Evolutionary conservation across 495 filamentous ascomycete species (phyloP).

Genomic region (Penicillium salamii): DNA sequence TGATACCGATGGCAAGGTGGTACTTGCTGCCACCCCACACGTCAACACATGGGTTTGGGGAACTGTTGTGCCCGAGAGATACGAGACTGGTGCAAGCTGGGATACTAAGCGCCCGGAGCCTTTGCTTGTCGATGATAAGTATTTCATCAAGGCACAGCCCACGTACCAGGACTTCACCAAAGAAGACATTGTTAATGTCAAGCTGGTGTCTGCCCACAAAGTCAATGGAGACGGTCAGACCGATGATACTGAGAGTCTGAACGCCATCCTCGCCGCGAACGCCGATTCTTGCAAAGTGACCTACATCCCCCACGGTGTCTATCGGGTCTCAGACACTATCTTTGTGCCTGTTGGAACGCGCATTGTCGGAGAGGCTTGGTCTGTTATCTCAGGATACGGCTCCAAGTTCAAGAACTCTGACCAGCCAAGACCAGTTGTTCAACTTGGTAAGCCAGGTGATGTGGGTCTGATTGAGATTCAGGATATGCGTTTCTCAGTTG

Average conservation of each 20-base stretch:
- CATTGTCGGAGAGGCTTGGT: constrained; percentile 55
- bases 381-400: constrained; percentile 50
- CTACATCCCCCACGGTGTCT: constrained; percentile 61
- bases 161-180: constrained; percentile 50
- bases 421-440: constrained; percentile 55
- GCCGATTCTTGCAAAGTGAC: constrained; percentile 49
- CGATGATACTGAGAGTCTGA: constrained; percentile 48
- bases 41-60: constrained; percentile 44
- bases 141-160: constrained; percentile 33
- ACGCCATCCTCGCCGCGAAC: constrained; percentile 48
- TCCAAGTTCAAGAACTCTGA: constrained; percentile 47
- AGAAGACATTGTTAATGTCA: constrained; percentile 50
- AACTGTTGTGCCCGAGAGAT: constrained; percentile 29
- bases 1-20: constrained; percentile 27
- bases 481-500: constrained; percentile 54
- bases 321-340: constrained; percentile 57
- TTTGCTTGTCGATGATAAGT: constrained; percentile 25
- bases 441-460: constrained; percentile 55
- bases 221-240: constrained; percentile 42
- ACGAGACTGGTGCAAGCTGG: constrained; percentile 21
- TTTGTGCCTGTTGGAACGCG: constrained; percentile 50
- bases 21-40: constrained; percentile 47
- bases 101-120: constrained; percentile 16
- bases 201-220: constrained; percentile 32
- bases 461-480: constrained; percentile 57